Percentiles rank a stretch among this genome's conserved stretches.
phyloP scores from a whole-genome alignment of 805 yeast species.

The Saturnispora ahearnii region DNA sequence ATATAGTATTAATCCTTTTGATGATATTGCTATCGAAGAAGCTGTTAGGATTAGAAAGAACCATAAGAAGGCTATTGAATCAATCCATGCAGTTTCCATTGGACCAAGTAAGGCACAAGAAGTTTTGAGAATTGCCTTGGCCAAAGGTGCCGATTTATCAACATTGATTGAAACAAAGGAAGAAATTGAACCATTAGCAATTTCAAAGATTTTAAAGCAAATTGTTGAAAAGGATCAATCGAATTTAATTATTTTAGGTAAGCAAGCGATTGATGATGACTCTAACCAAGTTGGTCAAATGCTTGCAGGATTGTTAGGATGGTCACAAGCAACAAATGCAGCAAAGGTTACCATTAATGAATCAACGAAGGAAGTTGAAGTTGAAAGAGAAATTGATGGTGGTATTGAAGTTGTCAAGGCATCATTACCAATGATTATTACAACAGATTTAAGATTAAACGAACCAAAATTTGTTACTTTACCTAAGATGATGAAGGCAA shows the following conservation, averaged over 20 bases:
- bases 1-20: slow-evolving; percentile 91
- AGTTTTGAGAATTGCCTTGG: slow-evolving; percentile 78
- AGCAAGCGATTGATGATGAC: slow-evolving; percentile 96
- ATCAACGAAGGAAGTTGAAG: slow-evolving; percentile 50
- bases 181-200: slow-evolving; percentile 72
- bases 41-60: slow-evolving; percentile 69
- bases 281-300: slow-evolving; percentile 94
- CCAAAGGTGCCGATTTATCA: slow-evolving; percentile 88
- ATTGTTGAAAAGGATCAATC: slow-evolving; percentile 61
- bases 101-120: slow-evolving; percentile 87
- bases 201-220: slow-evolving; percentile 75
- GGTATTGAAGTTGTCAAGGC: slow-evolving; percentile 81
- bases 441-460: slow-evolving; percentile 89
- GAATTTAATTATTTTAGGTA: slow-evolving; percentile 83
- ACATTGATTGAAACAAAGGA: slow-evolving; percentile 69
- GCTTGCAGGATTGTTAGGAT: slow-evolving; percentile 83
- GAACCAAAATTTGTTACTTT: slow-evolving; percentile 93
- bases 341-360: slow-evolving; percentile 62
- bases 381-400: slow-evolving; percentile 91
- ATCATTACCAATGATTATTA: slow-evolving; percentile 72
- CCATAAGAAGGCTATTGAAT: slow-evolving; percentile 59
- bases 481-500: slow-evolving; percentile 97
- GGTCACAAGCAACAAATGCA: slow-evolving; percentile 98
- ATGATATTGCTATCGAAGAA: slow-evolving; percentile 96
- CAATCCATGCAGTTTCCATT: slow-evolving; percentile 83